phyloP scores from a whole-genome alignment of 371 early-diverging fungal species.

The Umbelopsis sp. region DNA sequence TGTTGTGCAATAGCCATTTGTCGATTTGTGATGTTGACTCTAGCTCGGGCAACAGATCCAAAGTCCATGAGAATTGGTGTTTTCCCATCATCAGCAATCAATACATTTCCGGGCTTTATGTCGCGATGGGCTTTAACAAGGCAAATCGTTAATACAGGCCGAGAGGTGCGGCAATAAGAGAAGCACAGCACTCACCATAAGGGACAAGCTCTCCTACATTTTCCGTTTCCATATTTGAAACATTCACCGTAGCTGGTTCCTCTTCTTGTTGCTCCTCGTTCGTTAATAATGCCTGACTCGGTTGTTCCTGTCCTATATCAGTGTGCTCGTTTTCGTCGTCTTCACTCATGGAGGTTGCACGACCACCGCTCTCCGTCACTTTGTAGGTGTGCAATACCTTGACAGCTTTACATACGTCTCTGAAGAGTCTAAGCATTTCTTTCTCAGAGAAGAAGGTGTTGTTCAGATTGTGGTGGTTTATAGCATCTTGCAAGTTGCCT shows the following conservation, averaged over 20 bases:
- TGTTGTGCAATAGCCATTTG: slow-evolving; percentile 70
- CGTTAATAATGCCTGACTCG: slow-evolving; percentile 24
- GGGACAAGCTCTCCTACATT: slow-evolving; percentile 26
- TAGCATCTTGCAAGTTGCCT: slow-evolving; percentile 64
- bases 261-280: slow-evolving; percentile 27
- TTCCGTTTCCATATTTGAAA: slow-evolving; percentile 1
- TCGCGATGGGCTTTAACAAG: slow-evolving; percentile 74
- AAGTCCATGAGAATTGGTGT: slow-evolving; percentile 81
- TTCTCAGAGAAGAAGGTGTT: slow-evolving; percentile 59
- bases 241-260: slow-evolving; percentile 20
- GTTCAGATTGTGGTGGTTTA: slow-evolving; percentile 55
- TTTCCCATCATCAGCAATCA: slow-evolving; percentile 67
- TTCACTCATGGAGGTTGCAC: slow-evolving; percentile 35
- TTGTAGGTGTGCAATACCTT: slow-evolving; percentile 61
- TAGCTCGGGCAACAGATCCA: slow-evolving; percentile 69
- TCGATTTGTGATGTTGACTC: slow-evolving; percentile 60
- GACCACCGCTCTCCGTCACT: slow-evolving; percentile 44
- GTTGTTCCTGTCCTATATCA: slow-evolving; percentile 22
- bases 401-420: slow-evolving; percentile 65
- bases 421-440: slow-evolving; percentile 62
- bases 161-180: background rate
- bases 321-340: slow-evolving; percentile 24
- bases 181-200: slow-evolving; percentile 26
- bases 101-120: slow-evolving; percentile 77
- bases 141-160: slow-evolving; percentile 17